A percentile compares a stretch with the other conserved stretches of the same genome.
Evolutionary conservation across 2,329 filamentous ascomycete genomes (phyloP).

Genomic region (Aspergillus sp.): DNA sequence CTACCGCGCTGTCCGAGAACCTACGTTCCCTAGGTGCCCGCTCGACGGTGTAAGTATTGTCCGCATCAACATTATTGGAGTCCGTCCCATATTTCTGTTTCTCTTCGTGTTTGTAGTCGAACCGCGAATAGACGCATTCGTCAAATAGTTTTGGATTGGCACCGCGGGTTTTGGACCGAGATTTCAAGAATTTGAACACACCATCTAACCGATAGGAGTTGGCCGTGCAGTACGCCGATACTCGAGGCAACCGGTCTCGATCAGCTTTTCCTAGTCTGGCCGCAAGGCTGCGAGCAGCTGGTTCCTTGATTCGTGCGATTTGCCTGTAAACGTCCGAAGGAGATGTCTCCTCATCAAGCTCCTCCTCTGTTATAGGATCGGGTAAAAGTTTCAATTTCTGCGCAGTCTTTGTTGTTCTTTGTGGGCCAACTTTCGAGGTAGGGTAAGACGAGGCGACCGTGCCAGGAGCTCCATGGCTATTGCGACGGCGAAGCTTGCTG

Average conservation of each 20-base stretch:
- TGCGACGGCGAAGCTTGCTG: constrained; percentile 80
- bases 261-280: constrained; percentile 92
- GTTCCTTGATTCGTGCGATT: constrained; percentile 96
- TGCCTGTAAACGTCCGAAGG: constrained; percentile 96
- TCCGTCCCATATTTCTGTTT: constrained; percentile 32
- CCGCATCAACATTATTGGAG: constrained; percentile 24
- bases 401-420: constrained; percentile 90
- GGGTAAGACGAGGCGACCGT: constrained; percentile 43
- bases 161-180: constrained; percentile 71
- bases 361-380: constrained; percentile 81
- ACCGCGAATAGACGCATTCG: constrained; percentile 96
- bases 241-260: constrained; percentile 78
- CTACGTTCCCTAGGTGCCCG: constrained; percentile 59
- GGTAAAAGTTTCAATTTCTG: constrained; percentile 98
- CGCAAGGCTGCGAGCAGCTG: constrained; percentile 86
- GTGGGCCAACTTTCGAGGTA: constrained; percentile 78
- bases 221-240: constrained; percentile 95
- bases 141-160: constrained; percentile 90
- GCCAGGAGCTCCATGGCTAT: constrained; percentile 70
- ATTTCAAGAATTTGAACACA: constrained; percentile 87
- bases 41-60: constrained; percentile 23
- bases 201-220: constrained; percentile 88
- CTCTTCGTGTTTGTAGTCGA: constrained; percentile 67
- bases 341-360: constrained; percentile 72
- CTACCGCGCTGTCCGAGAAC: constrained; percentile 67